Percentiles rank a stretch among this genome's conserved stretches.
These are phyloP conservation scores for Fusarium mundagurra DNA, from an alignment of 2,329 filamentous ascomycete species.

Conservation along the genomic window DNA sequence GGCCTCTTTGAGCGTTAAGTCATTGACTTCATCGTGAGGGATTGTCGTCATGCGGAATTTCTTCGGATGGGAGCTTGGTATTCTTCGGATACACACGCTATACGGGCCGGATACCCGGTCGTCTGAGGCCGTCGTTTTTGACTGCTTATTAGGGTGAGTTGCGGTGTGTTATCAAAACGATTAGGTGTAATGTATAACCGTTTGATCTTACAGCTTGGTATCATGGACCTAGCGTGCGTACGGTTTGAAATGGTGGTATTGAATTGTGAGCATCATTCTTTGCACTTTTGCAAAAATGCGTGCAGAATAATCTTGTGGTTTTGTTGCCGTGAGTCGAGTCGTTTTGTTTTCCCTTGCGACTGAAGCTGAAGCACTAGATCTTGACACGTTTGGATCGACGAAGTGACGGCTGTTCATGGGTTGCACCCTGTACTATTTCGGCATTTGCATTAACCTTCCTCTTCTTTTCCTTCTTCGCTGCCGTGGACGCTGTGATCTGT, in stretches of 20 bases:
- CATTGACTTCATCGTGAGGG: constrained; percentile 11
- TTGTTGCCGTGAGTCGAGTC: neutral
- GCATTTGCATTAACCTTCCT: constrained; percentile 28
- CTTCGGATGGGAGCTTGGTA: constrained; percentile 36
- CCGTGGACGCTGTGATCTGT: neutral
- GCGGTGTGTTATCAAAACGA: neutral
- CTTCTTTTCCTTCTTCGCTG: constrained; percentile 30
- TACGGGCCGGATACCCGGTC: constrained; percentile 38
- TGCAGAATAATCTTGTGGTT: neutral
- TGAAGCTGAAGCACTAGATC: constrained; percentile 7
- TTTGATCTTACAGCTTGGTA: neutral
- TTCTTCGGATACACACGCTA: constrained; percentile 39
- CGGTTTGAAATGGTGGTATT: neutral
- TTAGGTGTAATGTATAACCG: neutral
- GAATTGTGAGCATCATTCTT: neutral
- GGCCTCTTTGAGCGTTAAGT: constrained; percentile 6
- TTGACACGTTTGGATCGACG: constrained; percentile 42
- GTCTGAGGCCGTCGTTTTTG: neutral
- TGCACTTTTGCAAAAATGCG: neutral
- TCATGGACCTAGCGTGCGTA: neutral
- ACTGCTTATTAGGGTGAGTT: neutral
- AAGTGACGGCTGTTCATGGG: constrained; percentile 21
- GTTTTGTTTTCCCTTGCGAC: neutral
- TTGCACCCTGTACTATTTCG: constrained; percentile 20
- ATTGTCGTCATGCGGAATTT: constrained; percentile 34